Evolutionary conservation across 2,329 filamentous ascomycete species (phyloP).

Genomic region (Colletotrichum sp.): DNA sequence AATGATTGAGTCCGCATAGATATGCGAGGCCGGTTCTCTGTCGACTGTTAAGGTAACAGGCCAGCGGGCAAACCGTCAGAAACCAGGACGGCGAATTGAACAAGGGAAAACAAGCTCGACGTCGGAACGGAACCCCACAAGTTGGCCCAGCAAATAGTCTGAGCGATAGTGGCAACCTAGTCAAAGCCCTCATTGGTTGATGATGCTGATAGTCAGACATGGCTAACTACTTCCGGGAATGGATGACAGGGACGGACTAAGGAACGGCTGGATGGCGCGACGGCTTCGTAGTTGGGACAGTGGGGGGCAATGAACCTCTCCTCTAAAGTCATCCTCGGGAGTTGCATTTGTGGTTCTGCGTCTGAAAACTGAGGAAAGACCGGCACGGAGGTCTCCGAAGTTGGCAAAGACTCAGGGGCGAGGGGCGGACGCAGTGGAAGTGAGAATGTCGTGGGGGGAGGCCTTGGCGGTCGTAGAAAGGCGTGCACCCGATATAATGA

Average conservation of each 20-base stretch:
- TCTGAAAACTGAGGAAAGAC: background rate
- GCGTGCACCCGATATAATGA: background rate
- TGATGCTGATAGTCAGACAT: background rate
- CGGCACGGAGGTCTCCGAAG: background rate
- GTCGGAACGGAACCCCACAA: background rate
- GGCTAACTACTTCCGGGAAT: background rate
- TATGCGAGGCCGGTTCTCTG: background rate
- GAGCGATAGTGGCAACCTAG: background rate
- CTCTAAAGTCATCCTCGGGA: background rate
- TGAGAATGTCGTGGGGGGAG: background rate
- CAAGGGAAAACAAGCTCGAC: background rate
- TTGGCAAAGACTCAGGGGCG: background rate
- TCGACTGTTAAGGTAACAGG: background rate
- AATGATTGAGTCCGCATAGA: background rate
- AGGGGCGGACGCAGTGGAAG: background rate
- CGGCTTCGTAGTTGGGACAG: background rate
- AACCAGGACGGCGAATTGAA: background rate
- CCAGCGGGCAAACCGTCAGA: background rate
- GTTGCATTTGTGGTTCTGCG: background rate
- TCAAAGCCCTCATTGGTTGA: background rate
- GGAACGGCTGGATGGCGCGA: background rate
- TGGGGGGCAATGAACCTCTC: background rate
- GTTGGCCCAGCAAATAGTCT: slow-evolving; percentile 7
- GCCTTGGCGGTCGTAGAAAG: background rate
- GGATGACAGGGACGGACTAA: background rate